Base-by-base conservation (phyloP, 2,329 filamentous ascomycete genomes). In the Hypoxylon sp. region DNA sequence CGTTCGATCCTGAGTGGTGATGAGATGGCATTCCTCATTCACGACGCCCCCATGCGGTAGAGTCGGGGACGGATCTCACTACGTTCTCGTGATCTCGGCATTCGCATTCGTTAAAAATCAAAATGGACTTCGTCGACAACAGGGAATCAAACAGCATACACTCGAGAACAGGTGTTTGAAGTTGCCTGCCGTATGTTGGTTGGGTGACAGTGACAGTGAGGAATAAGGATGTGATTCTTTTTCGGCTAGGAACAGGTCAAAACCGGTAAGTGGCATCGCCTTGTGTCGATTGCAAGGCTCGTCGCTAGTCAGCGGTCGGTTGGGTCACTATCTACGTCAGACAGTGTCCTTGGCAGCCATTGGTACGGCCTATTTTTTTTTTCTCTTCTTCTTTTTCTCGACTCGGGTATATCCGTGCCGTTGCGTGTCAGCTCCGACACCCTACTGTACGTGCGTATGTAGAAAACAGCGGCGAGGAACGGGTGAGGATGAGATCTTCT, bases 11-110 rank as follows among this genome's bases (percentile, higher is more conserved):
- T 51, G 47, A 41, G 55, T 60, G 41, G 41, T 57, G 55, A 59
- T 58, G 59, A 59, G 64, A 63, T 65, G 61, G 62, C 65, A 67
- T 67, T 62, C 65, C 65, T 67, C 63, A 61, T 66, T 63, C 63
- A 62, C 57, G 61, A 57, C 44, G 61, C 58, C 59, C 62, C 63
- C 61, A 56, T 60, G 55, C 54, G 62, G 59, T 48, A 60, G 53
- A 51, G 57, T 61, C 61, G 64, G 59, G 55, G 62, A 60, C 61
- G 59, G 50, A 58, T 60, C 47, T 62, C 60, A 51, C 57, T 56
- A 58, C 53, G 46, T 55, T 40, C 63, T 66, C 63, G 63, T 66
- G 51, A 59, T 55, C 52, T 63, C 64, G 61, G 63, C 64, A 67
- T 67, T 60, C 64, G 63, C 61, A 51, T 54, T 50, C 35, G 47